Evolutionary conservation across 2,329 filamentous ascomycete genomes (phyloP), one percentile per base, ranked within the genome.

Genomic region (Fusarium robinianum): DNA sequence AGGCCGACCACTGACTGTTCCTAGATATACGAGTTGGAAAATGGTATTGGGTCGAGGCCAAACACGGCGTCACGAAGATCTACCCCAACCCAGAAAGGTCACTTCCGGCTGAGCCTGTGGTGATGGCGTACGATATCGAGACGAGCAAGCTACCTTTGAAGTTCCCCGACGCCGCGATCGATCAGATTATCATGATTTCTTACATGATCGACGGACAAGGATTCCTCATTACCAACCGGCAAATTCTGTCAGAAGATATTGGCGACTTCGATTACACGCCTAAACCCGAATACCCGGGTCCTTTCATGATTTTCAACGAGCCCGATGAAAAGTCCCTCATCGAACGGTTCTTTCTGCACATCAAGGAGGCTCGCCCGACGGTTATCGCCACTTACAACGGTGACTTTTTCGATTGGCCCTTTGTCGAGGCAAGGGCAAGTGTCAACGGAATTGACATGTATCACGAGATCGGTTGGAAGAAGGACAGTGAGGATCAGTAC

Each of bases 351-450:
- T 97, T 99, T 63, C 77, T 88, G 26, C 94, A 96, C 67, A 87
- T 99, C 69, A 97, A 99, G 63, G 90, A 96, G 67, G 90, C 90
- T 1, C 83, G 87, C 47, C 94, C 94, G 1, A 97, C 91, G 0
- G 92, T 99, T 43, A 99, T 99, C 67, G 92, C 95, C 23, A 99
- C 94, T n/a, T 99, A 99, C 78, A 99, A 99, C 89, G 94, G 94
- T 73, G 94, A 99, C 74, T 99, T 99, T 68, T 99, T 99, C 84
- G 94, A 99, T 85, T 99, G 94, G 94, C 92, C 94, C 0, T 99
- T 95, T 64, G 90, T 99, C 16, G 94, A 99, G 73, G 84, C 94
- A 30, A 80, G 94, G 72, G 90, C 95, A 18, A 95, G 90, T 64
- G 81, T 96, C 55, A 86, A 95, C 58, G 94, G 95, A 19, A 96